Evolutionary conservation across 495 filamentous ascomycete species (phyloP).

Genomic region (Xylona heveae): DNA sequence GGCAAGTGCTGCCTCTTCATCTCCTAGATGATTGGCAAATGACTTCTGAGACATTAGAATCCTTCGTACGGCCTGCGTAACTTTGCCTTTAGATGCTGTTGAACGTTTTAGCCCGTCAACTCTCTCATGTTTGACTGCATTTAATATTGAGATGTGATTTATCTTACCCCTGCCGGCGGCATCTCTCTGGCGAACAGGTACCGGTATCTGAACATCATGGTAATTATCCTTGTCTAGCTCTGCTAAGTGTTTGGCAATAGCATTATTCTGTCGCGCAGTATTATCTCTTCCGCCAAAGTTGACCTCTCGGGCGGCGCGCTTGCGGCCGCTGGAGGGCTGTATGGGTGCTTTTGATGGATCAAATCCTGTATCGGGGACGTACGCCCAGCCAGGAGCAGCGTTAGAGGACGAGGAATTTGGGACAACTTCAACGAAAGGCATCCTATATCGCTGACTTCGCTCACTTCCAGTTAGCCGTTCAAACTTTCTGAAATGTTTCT

Average conservation of each 20-base stretch:
- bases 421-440: constrained; percentile 55
- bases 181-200: constrained; percentile 24
- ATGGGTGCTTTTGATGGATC: constrained; percentile 33
- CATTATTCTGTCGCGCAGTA: constrained; percentile 54
- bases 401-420: constrained; percentile 37
- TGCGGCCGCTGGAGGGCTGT: constrained; percentile 34
- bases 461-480: no score
- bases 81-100: constrained; percentile 25
- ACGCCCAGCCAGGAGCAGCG: constrained; percentile 66
- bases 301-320: constrained; percentile 37
- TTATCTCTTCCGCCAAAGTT: constrained; percentile 30
- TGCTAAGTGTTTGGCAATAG: constrained; percentile 52
- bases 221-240: constrained; percentile 66
- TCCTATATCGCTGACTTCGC: no score
- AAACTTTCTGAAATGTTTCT: no score
- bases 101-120: background rate
- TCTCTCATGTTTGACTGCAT: constrained; percentile 4
- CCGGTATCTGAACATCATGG: constrained; percentile 43
- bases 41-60: constrained; percentile 85
- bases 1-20: constrained; percentile 55
- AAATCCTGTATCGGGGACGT: constrained; percentile 55
- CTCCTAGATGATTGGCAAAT: constrained; percentile 75
- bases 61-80: constrained; percentile 63
- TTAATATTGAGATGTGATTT: constrained; percentile 6
- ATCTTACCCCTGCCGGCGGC: constrained; percentile 1